Conservation (phyloP, 1,284 basidiomycete species). For the Schizopora paradoxa region DNA sequence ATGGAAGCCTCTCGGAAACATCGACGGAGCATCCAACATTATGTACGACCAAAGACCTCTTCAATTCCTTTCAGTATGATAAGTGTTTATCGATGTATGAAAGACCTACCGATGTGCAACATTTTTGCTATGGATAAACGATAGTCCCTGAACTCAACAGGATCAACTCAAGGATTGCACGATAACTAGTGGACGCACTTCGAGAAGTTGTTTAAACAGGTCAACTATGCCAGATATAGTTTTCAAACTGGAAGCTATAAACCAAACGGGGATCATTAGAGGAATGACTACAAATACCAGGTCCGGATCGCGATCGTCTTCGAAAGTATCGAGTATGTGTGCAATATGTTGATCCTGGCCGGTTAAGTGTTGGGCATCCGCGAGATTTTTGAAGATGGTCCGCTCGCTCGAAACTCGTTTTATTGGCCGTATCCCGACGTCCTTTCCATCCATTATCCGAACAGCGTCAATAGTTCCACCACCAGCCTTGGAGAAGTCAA, state of each 20-base stretch:
- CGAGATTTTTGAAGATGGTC: constrained; percentile 21
- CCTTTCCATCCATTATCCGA: constrained; percentile 20
- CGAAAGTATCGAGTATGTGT: constrained; percentile 27
- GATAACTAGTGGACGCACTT: constrained; percentile 25
- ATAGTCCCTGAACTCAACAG: neutral
- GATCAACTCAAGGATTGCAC: neutral
- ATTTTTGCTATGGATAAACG: neutral
- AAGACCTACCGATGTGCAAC: neutral
- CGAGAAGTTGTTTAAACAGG: constrained; percentile 28
- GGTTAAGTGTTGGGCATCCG: constrained; percentile 15
- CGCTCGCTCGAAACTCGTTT: constrained; percentile 21
- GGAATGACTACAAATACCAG: constrained; percentile 30
- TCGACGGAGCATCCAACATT: constrained; percentile 2
- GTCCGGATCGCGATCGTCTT: constrained; percentile 19
- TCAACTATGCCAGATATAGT: constrained; percentile 31
- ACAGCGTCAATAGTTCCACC: constrained; percentile 23
- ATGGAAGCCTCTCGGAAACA: constrained; percentile 1
- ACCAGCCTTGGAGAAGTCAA: neutral
- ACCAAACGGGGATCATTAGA: constrained; percentile 28
- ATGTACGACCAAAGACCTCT: neutral
- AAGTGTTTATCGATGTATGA: neutral
- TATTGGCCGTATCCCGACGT: constrained; percentile 22
- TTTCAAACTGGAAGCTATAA: constrained; percentile 27
- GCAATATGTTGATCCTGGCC: constrained; percentile 28
- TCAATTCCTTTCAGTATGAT: neutral